These are phyloP conservation scores for Boechera stricta DNA, from an alignment of 345 rosid genomes.

Conservation along the genomic window DNA sequence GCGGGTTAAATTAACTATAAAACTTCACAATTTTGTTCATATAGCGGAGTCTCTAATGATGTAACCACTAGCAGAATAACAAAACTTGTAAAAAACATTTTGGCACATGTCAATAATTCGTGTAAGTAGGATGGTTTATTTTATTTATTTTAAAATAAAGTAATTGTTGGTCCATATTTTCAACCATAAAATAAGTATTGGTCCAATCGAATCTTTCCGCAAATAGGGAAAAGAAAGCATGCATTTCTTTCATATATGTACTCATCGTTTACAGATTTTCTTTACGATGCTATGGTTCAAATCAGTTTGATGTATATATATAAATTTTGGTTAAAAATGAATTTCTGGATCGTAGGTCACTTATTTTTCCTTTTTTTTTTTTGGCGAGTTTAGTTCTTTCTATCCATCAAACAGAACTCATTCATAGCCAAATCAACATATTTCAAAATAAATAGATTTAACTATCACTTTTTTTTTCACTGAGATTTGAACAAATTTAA, in stretches of 20 bases:
- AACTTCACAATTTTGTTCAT: not conserved
- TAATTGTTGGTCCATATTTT: conserved; percentile 51
- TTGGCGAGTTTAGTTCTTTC: too few relatives aligned
- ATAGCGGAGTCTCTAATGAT: not conserved
- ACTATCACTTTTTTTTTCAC: not conserved
- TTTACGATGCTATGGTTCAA: conserved; percentile 16
- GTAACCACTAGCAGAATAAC: conserved; percentile 1
- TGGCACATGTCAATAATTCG: conserved; percentile 24
- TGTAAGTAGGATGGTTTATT: conserved; percentile 7
- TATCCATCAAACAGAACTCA: not conserved
- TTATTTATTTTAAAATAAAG: conserved; percentile 1
- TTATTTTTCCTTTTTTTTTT: too few relatives aligned
- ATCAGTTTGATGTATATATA: conserved; percentile 16
- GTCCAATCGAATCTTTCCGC: conserved; percentile 48
- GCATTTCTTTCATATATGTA: conserved; percentile 39
- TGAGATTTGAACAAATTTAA: too few relatives aligned
- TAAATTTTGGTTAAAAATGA: not conserved
- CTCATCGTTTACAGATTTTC: conserved; percentile 35
- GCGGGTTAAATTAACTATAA: not conserved
- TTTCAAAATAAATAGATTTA: not conserved
- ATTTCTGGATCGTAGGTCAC: too few relatives aligned
- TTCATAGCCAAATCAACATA: not conserved
- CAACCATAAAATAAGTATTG: conserved; percentile 45
- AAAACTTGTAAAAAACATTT: not conserved
- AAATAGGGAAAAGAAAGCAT: conserved; percentile 34